Conservation (phyloP, 1,139 yeast species). For the Candida neerlandica region DNA sequence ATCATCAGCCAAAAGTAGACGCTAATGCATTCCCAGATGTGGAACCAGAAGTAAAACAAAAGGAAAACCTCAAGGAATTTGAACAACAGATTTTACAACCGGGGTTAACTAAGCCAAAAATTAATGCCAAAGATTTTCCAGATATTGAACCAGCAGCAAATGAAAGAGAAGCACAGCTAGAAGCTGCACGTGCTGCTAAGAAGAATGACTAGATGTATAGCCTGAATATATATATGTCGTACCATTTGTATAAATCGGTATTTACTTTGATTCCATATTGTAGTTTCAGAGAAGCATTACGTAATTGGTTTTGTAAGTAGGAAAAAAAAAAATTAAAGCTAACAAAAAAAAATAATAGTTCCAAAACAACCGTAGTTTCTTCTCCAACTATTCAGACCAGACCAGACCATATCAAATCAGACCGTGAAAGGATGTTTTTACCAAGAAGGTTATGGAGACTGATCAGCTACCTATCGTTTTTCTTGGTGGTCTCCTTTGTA, state of each 20-base stretch:
- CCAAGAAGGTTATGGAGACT: slow-evolving; percentile 12
- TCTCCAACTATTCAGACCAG: too few relatives aligned
- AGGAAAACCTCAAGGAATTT: slow-evolving; percentile 21
- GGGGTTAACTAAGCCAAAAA: slow-evolving; percentile 25
- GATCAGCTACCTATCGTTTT: slow-evolving; percentile 3
- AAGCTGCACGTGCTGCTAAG: slow-evolving; percentile 12
- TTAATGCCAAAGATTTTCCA: slow-evolving; percentile 26
- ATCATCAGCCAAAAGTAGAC: slow-evolving; percentile 19
- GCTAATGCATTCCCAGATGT: slow-evolving; percentile 26
- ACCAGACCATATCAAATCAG: too few relatives aligned
- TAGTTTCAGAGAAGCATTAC: not conserved
- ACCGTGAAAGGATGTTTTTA: slow-evolving; percentile 5
- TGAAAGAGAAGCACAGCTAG: slow-evolving; percentile 25
- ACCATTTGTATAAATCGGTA: not conserved
- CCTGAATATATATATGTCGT: not conserved
- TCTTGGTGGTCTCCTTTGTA: slow-evolving; percentile 22
- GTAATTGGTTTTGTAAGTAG: too few relatives aligned
- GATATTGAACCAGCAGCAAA: slow-evolving; percentile 32
- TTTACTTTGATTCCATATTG: not conserved
- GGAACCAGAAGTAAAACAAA: slow-evolving; percentile 28
- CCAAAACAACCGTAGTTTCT: too few relatives aligned
- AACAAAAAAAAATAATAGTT: too few relatives aligned
- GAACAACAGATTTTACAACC: slow-evolving; percentile 26
- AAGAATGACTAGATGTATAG: not conserved
- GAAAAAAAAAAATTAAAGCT: too few relatives aligned